Evolutionary conservation across 1,284 basidiomycete genomes (phyloP).

Genomic region (Vanrija sp.): DNA sequence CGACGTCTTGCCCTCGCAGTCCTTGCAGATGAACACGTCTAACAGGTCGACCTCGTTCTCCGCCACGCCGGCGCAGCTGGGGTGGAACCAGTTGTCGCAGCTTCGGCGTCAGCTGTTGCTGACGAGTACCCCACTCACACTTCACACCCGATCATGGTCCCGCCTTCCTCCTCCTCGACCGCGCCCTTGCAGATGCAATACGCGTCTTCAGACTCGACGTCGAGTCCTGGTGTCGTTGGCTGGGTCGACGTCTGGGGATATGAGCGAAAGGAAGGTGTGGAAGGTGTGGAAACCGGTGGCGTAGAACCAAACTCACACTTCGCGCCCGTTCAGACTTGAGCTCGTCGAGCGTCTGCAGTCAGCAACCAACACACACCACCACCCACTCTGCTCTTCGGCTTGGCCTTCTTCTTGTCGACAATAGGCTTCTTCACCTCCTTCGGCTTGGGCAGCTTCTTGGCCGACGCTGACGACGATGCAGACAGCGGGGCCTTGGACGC

Average conservation of each 20-base stretch:
- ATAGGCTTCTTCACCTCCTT: neutral
- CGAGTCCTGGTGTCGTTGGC: conserved; percentile 5
- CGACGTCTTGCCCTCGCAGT: conserved; percentile 36
- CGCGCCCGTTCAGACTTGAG: conserved; percentile 10
- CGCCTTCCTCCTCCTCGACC: conserved; percentile 38
- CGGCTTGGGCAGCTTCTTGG: conserved; percentile 1
- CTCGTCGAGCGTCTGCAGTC: conserved; percentile 5
- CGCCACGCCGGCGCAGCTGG: conserved; percentile 34
- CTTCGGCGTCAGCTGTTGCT: conserved; percentile 12
- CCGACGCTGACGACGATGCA: too few relatives aligned
- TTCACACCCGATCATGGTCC: conserved; percentile 42
- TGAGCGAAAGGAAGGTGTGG: neutral
- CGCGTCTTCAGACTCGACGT: conserved; percentile 18
- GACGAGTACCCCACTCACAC: conserved; percentile 17
- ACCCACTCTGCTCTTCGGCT: conserved; percentile 20
- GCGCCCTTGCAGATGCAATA: conserved; percentile 42
- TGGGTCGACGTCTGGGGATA: neutral
- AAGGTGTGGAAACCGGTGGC: neutral
- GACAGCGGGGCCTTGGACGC: neutral
- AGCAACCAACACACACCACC: neutral
- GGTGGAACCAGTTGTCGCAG: conserved; percentile 47
- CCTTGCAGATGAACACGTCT: conserved; percentile 42
- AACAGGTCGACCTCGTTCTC: conserved; percentile 36
- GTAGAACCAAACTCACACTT: neutral
- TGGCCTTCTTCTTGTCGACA: conserved; percentile 12